These are phyloP conservation scores for Tylopilus balloui DNA, from an alignment of 768 basidiomycete genomes.

Conservation along the genomic window DNA sequence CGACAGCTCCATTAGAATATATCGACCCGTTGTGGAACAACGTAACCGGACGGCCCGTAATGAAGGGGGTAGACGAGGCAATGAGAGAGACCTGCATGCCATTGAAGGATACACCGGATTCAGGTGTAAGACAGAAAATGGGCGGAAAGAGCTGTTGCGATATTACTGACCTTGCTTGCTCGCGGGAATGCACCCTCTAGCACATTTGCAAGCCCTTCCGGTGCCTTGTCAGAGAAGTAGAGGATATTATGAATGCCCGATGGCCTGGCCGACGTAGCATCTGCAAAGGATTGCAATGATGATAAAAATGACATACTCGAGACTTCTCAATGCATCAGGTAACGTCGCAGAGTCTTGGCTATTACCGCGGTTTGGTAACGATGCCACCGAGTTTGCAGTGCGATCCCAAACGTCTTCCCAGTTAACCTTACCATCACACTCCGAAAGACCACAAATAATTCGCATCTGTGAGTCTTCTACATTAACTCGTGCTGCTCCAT, in stretches of 20 bases:
- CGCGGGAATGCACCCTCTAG: slow-evolving; percentile 38
- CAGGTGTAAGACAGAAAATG: neutral
- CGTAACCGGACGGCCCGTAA: slow-evolving; percentile 71
- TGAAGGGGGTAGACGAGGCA: slow-evolving; percentile 72
- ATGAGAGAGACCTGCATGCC: slow-evolving; percentile 56
- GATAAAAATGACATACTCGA: slow-evolving; percentile 23
- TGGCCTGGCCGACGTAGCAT: slow-evolving; percentile 13
- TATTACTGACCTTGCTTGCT: slow-evolving; percentile 45
- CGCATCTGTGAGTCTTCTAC: slow-evolving; percentile 1
- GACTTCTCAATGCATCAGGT: slow-evolving; percentile 36
- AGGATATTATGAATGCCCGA: slow-evolving; percentile 32
- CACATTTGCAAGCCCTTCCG: slow-evolving; percentile 50
- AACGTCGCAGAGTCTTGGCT: slow-evolving; percentile 16
- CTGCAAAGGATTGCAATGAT: neutral
- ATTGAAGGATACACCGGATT: neutral
- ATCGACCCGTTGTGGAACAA: slow-evolving; percentile 56
- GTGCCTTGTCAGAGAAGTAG: slow-evolving; percentile 54
- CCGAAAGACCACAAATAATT: slow-evolving; percentile 2
- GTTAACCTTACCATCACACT: slow-evolving; percentile 23
- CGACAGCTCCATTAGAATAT: slow-evolving; percentile 63
- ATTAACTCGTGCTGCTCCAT: neutral
- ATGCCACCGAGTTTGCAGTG: slow-evolving; percentile 8
- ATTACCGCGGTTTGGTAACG: neutral
- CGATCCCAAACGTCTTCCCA: slow-evolving; percentile 54
- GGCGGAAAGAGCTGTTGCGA: neutral